Conservation (phyloP, 192 early-diverging fungal species). For the Pilobolus umbonatus region DNA sequence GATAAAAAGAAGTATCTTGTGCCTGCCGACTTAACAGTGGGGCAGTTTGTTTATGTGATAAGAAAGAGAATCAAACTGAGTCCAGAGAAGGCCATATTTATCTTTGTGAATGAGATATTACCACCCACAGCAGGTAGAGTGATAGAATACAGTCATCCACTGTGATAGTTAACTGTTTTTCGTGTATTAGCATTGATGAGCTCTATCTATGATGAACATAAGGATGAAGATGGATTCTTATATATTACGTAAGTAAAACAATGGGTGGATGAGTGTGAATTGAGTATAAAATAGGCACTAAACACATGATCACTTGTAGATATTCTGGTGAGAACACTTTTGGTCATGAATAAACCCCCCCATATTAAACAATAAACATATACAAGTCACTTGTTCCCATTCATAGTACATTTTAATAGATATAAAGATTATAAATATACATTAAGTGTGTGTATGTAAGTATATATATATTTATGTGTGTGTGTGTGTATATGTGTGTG, state of each 20-base stretch:
- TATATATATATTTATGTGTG: too few species aligned
- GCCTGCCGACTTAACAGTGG: slow-evolving; percentile 95
- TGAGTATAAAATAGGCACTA: too few species aligned
- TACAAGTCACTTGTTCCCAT: not conserved
- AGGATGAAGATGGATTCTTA: slow-evolving; percentile 97
- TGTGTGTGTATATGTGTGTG: too few species aligned
- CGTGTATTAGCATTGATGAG: slow-evolving; percentile 66
- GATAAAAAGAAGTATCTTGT: slow-evolving; percentile 99
- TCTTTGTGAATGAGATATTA: slow-evolving; percentile 96
- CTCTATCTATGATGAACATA: slow-evolving; percentile 94
- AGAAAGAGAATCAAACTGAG: slow-evolving; percentile 96
- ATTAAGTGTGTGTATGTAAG: not conserved
- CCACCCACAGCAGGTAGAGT: slow-evolving; percentile 77
- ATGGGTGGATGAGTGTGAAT: not conserved
- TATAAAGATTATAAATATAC: too few species aligned
- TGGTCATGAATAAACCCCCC: slow-evolving; percentile 34
- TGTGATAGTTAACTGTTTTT: not conserved
- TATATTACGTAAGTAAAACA: slow-evolving; percentile 72
- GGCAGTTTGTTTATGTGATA: slow-evolving; percentile 97
- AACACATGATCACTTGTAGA: slow-evolving; percentile 18
- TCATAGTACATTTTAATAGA: not conserved
- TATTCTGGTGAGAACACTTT: slow-evolving; percentile 90
- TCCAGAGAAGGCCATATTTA: slow-evolving; percentile 98
- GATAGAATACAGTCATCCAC: not conserved
- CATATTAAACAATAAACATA: not conserved